Conservation (phyloP, 345 rosid genomes). For the Corchorus capsularis region DNA sequence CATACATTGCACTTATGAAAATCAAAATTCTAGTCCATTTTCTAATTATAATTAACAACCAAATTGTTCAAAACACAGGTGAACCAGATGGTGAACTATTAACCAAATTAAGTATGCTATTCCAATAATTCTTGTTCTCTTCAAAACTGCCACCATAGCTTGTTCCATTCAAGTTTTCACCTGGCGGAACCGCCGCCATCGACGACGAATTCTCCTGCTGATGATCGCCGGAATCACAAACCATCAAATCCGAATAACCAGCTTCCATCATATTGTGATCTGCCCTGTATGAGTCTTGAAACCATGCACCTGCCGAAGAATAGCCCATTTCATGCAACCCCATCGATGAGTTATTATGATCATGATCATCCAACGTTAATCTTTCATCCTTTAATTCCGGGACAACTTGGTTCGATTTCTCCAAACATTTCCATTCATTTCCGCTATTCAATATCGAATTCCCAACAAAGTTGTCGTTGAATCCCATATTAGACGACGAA, state of each 20-base stretch:
- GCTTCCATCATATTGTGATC: slow-evolving; percentile 22
- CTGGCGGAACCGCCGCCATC: slow-evolving; percentile 1
- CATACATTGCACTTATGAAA: neutral
- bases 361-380: slow-evolving; percentile 14
- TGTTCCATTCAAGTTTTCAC: slow-evolving; percentile 13
- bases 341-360: neutral
- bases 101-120: slow-evolving; percentile 34
- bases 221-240: slow-evolving; percentile 22
- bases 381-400: neutral
- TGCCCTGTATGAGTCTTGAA: slow-evolving; percentile 26
- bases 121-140: slow-evolving; percentile 43
- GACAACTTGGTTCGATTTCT: neutral
- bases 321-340: slow-evolving; percentile 21
- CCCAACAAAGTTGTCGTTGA: slow-evolving; percentile 10
- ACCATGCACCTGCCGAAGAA: slow-evolving; percentile 20
- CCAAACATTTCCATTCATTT: too few species aligned
- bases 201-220: slow-evolving; percentile 5
- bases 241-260: slow-evolving; percentile 27
- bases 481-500: slow-evolving; percentile 12
- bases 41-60: neutral
- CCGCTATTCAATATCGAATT: too few species aligned
- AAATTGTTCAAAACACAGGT: slow-evolving; percentile 21
- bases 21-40: neutral
- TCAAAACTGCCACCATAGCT: slow-evolving; percentile 25
- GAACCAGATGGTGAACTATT: slow-evolving; percentile 30